phyloP scores from a whole-genome alignment of 129 eudicot genomes.

The Flaveria ramosissima region DNA sequence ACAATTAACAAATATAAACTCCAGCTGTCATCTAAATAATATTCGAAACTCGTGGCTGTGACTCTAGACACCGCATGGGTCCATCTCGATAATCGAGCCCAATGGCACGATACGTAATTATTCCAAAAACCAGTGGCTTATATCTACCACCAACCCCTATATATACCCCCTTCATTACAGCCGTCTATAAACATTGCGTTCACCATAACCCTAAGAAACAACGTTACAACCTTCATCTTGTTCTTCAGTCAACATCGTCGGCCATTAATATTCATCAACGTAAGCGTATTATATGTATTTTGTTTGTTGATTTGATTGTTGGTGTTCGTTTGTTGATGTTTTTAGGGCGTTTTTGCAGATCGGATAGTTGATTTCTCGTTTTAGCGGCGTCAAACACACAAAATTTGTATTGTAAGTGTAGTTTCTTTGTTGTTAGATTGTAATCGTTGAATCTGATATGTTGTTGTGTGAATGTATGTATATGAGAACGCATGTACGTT shows the following conservation, averaged over 20 bases:
- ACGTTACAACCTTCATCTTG: neutral
- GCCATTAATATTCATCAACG: neutral
- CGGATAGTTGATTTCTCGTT: slow-evolving; percentile 19
- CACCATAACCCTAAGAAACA: slow-evolving; percentile 29
- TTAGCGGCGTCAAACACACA: slow-evolving; percentile 12
- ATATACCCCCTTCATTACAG: slow-evolving; percentile 12
- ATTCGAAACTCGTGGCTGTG: slow-evolving; percentile 40
- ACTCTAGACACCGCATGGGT: slow-evolving; percentile 23
- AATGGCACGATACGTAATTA: slow-evolving; percentile 28
- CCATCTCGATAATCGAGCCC: slow-evolving; percentile 24
- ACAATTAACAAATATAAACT: neutral
- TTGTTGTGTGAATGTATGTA: slow-evolving; percentile 24
- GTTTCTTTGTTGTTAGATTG: neutral
- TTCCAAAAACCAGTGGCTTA: slow-evolving; percentile 20
- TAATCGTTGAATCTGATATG: slow-evolving; percentile 9
- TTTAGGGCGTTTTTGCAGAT: slow-evolving; percentile 26
- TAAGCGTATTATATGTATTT: neutral
- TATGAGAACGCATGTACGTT: too few species aligned
- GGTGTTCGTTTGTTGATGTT: slow-evolving; percentile 19
- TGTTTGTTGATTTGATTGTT: neutral
- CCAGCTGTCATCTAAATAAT: slow-evolving; percentile 29
- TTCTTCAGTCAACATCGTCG: neutral
- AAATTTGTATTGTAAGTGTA: slow-evolving; percentile 31
- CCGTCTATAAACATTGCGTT: slow-evolving; percentile 22
- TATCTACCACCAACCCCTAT: slow-evolving; percentile 3